Evolutionary conservation across 2,329 filamentous ascomycete genomes (phyloP), one percentile per base, ranked within the genome.

Genomic region (Botrytis cinerea): DNA sequence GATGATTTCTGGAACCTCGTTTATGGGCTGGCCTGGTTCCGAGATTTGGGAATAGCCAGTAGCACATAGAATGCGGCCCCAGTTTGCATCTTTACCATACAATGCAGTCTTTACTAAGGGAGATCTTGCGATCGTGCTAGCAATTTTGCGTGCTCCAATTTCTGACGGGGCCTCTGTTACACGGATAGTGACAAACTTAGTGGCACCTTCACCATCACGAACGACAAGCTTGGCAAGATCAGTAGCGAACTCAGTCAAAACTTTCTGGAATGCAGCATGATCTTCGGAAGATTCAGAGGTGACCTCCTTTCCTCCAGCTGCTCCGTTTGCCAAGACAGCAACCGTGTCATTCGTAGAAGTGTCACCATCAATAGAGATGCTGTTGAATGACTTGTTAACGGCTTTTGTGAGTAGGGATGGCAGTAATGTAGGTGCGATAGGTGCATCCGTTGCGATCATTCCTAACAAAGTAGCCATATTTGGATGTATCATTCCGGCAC

Each of bases 311-410:
- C 93, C 93, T 71, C 93, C 93, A 0, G 94, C 95, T 28, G 94
- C 94, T 75, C 96, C 96, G 82, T 99, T 99, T 76, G 96, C 95
- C n/a, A 99, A 88, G 72, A 99, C 86, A 7, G 94, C 94, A 43
- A 98, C 89, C 0, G 95, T 98, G 84, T 99, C 96, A 84, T 99
- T 99, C 74, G 96, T 99, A 75, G 93, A 97, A 14, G 95, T 98
- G 83, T 98, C 96, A 74, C 96, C 96, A 82, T 99, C 96, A 75
- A 99, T 93, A 75, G 93, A 97, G 82, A 99, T 98, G 82, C 92
- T 92, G 87, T 99, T 98, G 87, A 98, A 99, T 0, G 93, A 97
- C 75, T 90, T 90, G 78, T 93, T 90, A 72, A 94, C 91, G 62
- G 95, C 92, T 77, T 90, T 86, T 74, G 87, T 89, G 62, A 98